Evolutionary conservation across 2,329 filamentous ascomycete genomes (phyloP).

Genomic region (Fusarium citri): DNA sequence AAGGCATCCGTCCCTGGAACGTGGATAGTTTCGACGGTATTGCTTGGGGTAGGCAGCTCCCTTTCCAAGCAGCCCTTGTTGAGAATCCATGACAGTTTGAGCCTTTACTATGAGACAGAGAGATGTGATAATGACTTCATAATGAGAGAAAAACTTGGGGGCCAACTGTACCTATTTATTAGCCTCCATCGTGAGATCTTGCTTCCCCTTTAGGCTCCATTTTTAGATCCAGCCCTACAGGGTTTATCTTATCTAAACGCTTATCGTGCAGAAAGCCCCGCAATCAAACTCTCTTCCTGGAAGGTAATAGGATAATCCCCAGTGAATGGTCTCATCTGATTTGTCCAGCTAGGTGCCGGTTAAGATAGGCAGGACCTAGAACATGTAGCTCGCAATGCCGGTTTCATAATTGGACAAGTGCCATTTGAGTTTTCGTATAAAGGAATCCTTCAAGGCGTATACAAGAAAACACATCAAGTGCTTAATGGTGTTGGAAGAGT

Average conservation of each 20-base stretch:
- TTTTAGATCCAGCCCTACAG: background rate
- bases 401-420: background rate
- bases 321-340: background rate
- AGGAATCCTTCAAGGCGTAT: no score
- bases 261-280: background rate
- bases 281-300: background rate
- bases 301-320: background rate
- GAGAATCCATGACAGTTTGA: background rate
- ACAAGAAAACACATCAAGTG: no score
- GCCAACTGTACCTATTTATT: background rate
- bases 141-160: background rate
- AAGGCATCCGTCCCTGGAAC: conserved; percentile 1
- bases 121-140: background rate
- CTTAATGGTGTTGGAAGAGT: no score
- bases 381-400: background rate
- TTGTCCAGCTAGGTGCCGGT: background rate
- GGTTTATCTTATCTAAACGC: conserved; percentile 9
- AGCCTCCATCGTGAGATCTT: background rate
- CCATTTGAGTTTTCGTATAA: no score
- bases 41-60: background rate
- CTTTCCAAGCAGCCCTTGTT: background rate
- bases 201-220: background rate
- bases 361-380: background rate
- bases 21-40: background rate
- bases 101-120: accelerated